Evolutionary conservation across 768 basidiomycete genomes (phyloP), one percentile per base, ranked within the genome.

Genomic region (Phanerodontia chrysosporium): DNA sequence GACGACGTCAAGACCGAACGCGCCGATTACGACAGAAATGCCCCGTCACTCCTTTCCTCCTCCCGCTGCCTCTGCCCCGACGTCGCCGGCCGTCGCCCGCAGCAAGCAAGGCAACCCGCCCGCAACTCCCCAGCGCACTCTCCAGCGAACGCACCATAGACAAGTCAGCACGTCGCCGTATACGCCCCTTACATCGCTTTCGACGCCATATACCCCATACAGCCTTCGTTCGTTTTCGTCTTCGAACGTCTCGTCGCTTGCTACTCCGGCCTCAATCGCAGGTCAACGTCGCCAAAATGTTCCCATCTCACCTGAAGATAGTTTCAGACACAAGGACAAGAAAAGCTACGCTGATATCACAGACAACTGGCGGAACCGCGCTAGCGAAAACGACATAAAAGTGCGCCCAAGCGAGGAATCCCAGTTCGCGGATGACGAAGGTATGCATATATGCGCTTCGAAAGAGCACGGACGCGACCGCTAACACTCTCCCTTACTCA

Each of bases 341-440:
- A 74, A 72, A 62, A 80, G 78, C 65, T 74, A 84, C 24, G 81
- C 83, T 16, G 83, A 87, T 68, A 79, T 84, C 39, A 80, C 85
- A 4, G 78, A 80, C 32, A 89, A 82, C 68, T 91, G 89, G 89
- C 80, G 89, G 57, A 84, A 81, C 29, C 77, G 87, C 51, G 86
- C 87, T 52, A 83, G 76, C 58, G 85, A 87, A 64, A 84, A 89
- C 62, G 87, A 86, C 45, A 89, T 89, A 59, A 86, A 80, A 69
- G 85, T 88, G 53, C 75, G 81, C 27, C 72, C 76, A 39, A 72
- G 68, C 21, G 68, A 70, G 25, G 72, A 76, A 1, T 71, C 77
- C 10, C 72, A 70, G 60, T 74, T 71, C 59, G 72, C 70, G 49
- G 76, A 79, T 21, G 86, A 87, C 61, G 81, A 83, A 64, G 73